Evolutionary conservation across 805 yeast species (phyloP), one percentile per base, ranked within the genome.

Genomic region (Saccharomycopsis selenospora): DNA sequence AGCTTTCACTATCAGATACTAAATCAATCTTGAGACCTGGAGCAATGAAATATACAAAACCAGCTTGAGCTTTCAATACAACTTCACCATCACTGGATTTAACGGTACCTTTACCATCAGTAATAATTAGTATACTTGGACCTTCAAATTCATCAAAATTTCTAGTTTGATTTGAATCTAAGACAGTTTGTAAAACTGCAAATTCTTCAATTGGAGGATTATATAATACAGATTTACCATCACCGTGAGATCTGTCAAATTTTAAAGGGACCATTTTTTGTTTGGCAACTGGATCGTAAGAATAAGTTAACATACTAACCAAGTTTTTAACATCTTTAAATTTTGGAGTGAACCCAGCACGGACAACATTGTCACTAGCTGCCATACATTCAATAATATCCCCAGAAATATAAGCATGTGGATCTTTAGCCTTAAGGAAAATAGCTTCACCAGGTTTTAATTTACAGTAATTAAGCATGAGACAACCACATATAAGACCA

Each of bases 381-480:
- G 99, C 99, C 99, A 93, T 93, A 72, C 99, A 93, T 72, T 93
- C 99, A 61, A 93, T 90, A 57, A 93, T 93, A 66, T 93, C 98
- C 56, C 99, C 99, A 48, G 83, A 76, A 53, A 93, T 91, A 68
- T 93, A 93, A 28, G 99, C 99, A 67, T 93, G 99, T 23, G 98
- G 98, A 66, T 90, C 97, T 68, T 88, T 87, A 40, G 99, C 98
- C 62, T 87, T 88, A 64, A 93, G 74, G 63, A 90, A 93, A 82
- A 93, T 89, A 49, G 97, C 98, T 70, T 93, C 95, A 54, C 99
- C 99, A 10, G 87, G 76, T 33, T 77, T 68, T 59, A 93, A 75
- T 52, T 69, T 69, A 59, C 90, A 90, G 64, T 90, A 96, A 73
- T 93, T 93, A 61, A 93, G 78, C 71, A 93, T 68, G 59, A 93